Evolutionary conservation across 2,329 filamentous ascomycete genomes (phyloP).

Genomic region (Trichoderma guizhouense): DNA sequence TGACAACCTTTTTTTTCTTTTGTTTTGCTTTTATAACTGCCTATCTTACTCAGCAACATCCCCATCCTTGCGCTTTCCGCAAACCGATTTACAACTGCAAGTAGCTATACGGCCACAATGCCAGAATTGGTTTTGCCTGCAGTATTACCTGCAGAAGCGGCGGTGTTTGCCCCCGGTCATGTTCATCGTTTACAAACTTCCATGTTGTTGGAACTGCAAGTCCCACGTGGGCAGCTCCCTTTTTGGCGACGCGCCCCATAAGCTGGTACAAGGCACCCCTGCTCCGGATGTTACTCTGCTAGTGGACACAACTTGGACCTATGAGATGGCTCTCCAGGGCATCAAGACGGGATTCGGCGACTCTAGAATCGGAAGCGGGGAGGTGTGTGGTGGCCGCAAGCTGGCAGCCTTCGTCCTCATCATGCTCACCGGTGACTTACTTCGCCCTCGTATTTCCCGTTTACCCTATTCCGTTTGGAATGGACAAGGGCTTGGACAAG

Average conservation of each 20-base stretch:
- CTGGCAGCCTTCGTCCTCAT: not conserved
- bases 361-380: not conserved
- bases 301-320: not conserved
- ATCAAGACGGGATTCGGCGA: not conserved
- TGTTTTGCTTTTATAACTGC: not conserved
- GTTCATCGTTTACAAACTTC: not conserved
- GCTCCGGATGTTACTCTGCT: slow-evolving; percentile 1
- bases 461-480: not conserved
- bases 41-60: not conserved
- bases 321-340: not conserved
- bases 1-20: not conserved
- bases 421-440: not conserved
- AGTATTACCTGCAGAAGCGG: slow-evolving; percentile 3
- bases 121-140: slow-evolving; percentile 11
- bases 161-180: not conserved
- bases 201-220: slow-evolving; percentile 25
- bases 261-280: slow-evolving; percentile 20
- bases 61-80: not conserved
- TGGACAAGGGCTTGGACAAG: not conserved
- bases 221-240: slow-evolving; percentile 31
- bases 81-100: not conserved
- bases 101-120: not conserved
- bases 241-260: slow-evolving; percentile 29
- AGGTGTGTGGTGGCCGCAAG: not conserved
- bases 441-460: not conserved